Conservation (phyloP, 2,329 filamentous ascomycete genomes). For the Colletotrichum abscissum region DNA sequence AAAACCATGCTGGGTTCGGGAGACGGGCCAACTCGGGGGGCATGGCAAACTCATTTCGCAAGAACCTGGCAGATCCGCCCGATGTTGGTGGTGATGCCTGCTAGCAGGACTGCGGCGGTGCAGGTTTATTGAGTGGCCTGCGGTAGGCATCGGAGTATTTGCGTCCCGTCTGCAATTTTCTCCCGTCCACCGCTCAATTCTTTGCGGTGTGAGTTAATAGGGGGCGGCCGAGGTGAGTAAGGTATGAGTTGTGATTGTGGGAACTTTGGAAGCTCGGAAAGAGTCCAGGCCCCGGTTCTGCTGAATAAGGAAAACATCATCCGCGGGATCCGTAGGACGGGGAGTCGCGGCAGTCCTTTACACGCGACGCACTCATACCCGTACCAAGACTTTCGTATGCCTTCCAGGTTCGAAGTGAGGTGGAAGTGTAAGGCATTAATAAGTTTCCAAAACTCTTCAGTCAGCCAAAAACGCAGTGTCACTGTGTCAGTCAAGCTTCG, state of each 20-base stretch:
- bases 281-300: background rate
- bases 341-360: background rate
- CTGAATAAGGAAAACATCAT: background rate
- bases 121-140: background rate
- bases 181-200: background rate
- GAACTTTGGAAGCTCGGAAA: background rate
- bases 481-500: background rate
- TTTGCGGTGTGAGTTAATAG: background rate
- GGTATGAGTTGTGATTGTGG: background rate
- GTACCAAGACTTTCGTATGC: background rate
- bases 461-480: background rate
- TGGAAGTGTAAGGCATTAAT: background rate
- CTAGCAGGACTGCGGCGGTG: background rate
- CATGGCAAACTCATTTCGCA: slow-evolving; percentile 3
- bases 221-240: background rate
- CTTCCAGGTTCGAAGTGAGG: background rate
- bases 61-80: background rate
- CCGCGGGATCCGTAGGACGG: background rate
- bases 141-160: background rate
- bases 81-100: background rate
- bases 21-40: background rate
- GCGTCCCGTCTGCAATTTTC: background rate
- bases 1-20: background rate
- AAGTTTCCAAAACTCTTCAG: background rate
- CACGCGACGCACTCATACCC: background rate